Percentiles rank a stretch among this genome's conserved stretches.
These are phyloP conservation scores for Pseudofabraea citricarpa DNA, from an alignment of 2,329 filamentous ascomycete genomes.

Conservation along the genomic window DNA sequence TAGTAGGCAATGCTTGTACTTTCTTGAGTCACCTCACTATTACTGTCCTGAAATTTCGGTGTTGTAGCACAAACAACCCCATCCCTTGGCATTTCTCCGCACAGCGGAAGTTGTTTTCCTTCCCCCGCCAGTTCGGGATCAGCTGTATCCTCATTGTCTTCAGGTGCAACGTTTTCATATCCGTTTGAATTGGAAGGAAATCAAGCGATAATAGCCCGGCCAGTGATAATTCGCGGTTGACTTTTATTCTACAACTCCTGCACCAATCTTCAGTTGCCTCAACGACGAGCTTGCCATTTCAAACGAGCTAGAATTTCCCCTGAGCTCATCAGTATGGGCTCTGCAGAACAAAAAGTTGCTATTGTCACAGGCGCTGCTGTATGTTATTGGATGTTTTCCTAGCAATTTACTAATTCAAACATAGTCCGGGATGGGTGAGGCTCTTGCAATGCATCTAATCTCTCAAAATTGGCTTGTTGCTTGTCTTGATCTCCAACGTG, in stretches of 20 bases:
- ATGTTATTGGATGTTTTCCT: no score
- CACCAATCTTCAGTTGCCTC: background rate
- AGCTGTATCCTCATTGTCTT: no score
- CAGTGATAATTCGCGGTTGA: background rate
- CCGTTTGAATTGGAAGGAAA: background rate
- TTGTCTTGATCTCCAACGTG: conserved; percentile 32
- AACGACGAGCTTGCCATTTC: background rate
- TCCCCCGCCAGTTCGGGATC: background rate
- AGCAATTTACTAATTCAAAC: no score
- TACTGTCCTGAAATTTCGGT: no score
- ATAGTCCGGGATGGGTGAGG: conserved; percentile 43
- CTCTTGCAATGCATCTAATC: conserved; percentile 31
- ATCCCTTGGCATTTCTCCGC: no score
- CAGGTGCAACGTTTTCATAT: no score
- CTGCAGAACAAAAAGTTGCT: background rate
- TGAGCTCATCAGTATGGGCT: background rate
- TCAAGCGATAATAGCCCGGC: background rate
- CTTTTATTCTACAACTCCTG: background rate
- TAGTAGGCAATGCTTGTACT: no score
- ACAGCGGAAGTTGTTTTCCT: background rate
- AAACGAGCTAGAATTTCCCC: background rate
- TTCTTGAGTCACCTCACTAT: no score
- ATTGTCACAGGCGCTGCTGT: background rate
- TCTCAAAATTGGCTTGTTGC: conserved; percentile 28
- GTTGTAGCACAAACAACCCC: no score